Conservation (phyloP, 495 filamentous ascomycete genomes). For the Cairneyella variabilis region DNA sequence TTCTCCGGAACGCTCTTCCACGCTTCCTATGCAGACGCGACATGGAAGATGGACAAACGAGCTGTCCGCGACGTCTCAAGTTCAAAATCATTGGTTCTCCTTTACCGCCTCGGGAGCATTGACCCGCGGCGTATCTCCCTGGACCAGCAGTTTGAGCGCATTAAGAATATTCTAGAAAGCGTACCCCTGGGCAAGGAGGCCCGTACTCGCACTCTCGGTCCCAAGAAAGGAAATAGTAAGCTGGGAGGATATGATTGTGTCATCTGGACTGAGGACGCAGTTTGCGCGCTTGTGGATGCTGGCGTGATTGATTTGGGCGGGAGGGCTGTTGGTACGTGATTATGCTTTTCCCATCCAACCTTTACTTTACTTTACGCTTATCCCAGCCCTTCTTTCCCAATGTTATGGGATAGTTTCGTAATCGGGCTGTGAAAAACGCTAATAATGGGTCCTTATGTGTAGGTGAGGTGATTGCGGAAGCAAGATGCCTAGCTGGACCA, state of each 20-base stretch:
- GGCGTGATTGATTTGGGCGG: conserved; percentile 15
- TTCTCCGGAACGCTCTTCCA: conserved; percentile 19
- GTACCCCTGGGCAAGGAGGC: conserved; percentile 13
- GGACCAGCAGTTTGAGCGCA: conserved; percentile 1
- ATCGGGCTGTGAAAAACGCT: too few species aligned
- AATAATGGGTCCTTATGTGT: too few species aligned
- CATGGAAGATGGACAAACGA: conserved; percentile 17
- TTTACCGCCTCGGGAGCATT: conserved; percentile 13
- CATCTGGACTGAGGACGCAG: conserved; percentile 21
- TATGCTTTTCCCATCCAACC: neutral
- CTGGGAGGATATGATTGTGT: conserved; percentile 24
- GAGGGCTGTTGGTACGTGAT: conserved; percentile 8
- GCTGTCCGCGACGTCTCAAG: conserved; percentile 13
- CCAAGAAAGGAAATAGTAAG: conserved; percentile 9
- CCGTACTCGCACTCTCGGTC: neutral
- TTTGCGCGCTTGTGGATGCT: conserved; percentile 6
- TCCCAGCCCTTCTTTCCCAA: neutral
- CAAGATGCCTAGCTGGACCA: conserved; percentile 18
- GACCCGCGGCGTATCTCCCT: neutral
- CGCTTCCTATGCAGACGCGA: conserved; percentile 11
- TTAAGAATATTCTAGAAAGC: conserved; percentile 3
- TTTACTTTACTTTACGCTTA: neutral
- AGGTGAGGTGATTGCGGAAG: conserved; percentile 15
- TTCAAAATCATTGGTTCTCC: conserved; percentile 11
- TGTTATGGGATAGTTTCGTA: too few species aligned